Percentiles rank a stretch among this genome's conserved stretches.
Conservation (phyloP, 345 rosid species). For the Physaria fendleri region DNA sequence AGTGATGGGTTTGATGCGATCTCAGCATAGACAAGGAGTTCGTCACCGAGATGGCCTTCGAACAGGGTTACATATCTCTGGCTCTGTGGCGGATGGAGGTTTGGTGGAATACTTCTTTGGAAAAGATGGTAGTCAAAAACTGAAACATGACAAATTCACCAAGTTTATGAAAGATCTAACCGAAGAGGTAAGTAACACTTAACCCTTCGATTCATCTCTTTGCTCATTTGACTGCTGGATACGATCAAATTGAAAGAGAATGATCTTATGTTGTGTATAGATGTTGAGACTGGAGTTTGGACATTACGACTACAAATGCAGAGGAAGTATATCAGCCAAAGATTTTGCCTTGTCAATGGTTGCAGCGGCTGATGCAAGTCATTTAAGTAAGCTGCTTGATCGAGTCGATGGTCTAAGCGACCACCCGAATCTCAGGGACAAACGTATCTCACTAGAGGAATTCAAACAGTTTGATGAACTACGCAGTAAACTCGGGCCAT, state of each 20-base stretch:
- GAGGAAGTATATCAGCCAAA: slow-evolving; percentile 65
- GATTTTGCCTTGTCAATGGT: slow-evolving; percentile 95
- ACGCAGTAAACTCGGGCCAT: slow-evolving; percentile 66
- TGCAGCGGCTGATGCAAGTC: slow-evolving; percentile 87
- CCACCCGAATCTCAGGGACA: slow-evolving; percentile 42
- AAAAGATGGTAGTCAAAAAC: slow-evolving; percentile 57
- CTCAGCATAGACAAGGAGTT: slow-evolving; percentile 75
- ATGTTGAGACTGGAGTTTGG: slow-evolving; percentile 77
- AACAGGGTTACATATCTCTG: slow-evolving; percentile 49
- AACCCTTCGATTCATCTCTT: neutral
- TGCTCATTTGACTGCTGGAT: too few relatives aligned
- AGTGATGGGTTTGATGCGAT: slow-evolving; percentile 90
- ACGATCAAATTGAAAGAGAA: neutral
- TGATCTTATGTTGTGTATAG: slow-evolving; percentile 30
- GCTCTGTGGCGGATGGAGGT: slow-evolving; percentile 78
- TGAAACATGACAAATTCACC: too few relatives aligned
- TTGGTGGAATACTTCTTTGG: slow-evolving; percentile 85
- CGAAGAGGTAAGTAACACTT: slow-evolving; percentile 51
- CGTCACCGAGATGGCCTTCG: slow-evolving; percentile 64
- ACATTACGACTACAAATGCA: slow-evolving; percentile 75
- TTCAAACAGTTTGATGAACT: slow-evolving; percentile 76
- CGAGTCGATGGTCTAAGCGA: slow-evolving; percentile 56
- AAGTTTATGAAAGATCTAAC: slow-evolving; percentile 66
- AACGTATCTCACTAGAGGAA: slow-evolving; percentile 60
- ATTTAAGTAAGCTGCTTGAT: slow-evolving; percentile 56